phyloP scores from a whole-genome alignment of 208 protist species.

The Leptomonas seymouri region DNA sequence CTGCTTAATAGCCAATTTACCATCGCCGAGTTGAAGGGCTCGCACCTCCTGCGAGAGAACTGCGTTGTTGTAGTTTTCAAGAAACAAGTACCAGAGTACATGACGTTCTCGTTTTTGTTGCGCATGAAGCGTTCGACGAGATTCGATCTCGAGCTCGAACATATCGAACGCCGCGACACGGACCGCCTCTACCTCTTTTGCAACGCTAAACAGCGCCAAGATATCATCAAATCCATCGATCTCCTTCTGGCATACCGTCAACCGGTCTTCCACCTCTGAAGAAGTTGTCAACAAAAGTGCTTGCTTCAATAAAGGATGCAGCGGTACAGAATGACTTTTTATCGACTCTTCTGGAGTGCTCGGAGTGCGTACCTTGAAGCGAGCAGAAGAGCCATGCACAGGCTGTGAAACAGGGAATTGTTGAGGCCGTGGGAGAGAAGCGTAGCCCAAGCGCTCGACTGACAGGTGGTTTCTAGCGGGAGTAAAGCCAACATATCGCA shows the following conservation, averaged over 20 bases:
- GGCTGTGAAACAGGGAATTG: background rate
- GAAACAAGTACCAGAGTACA: slow-evolving; percentile 43
- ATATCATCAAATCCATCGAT: slow-evolving; percentile 37
- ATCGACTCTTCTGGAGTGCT: background rate
- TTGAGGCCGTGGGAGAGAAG: background rate
- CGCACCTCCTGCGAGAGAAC: slow-evolving; percentile 30
- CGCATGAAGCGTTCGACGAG: slow-evolving; percentile 37
- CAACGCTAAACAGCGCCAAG: slow-evolving; percentile 31
- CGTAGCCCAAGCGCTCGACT: background rate
- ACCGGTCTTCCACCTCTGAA: slow-evolving; percentile 52
- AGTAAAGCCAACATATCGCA: slow-evolving; percentile 5
- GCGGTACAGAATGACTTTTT: background rate
- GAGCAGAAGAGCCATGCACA: background rate
- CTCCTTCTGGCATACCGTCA: slow-evolving; percentile 39
- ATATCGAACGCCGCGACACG: slow-evolving; percentile 55
- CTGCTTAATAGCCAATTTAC: background rate
- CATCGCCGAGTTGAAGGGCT: slow-evolving; percentile 21
- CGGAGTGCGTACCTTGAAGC: background rate
- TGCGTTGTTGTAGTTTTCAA: slow-evolving; percentile 47
- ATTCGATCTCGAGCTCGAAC: slow-evolving; percentile 44
- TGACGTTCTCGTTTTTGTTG: slow-evolving; percentile 55
- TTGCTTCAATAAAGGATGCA: slow-evolving; percentile 47
- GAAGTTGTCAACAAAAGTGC: slow-evolving; percentile 47
- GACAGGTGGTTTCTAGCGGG: slow-evolving; percentile 1
- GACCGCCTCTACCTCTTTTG: slow-evolving; percentile 42